phyloP scores from a whole-genome alignment of 495 filamentous ascomycete genomes.

The Penicillium pulvis region DNA sequence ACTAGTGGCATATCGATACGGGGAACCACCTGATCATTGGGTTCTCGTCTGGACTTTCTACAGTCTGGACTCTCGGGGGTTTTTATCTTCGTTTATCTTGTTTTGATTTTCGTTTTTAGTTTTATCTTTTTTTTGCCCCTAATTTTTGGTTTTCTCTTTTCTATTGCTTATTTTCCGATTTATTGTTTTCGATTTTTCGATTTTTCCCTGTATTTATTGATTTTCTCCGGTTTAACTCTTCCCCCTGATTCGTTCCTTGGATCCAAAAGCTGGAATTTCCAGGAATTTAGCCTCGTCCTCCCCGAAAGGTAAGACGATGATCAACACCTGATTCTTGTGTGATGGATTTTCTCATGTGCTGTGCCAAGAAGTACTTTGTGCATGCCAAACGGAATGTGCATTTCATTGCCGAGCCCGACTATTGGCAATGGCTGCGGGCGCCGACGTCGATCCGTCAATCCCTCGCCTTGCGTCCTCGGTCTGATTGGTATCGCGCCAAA shows the following conservation, averaged over 20 bases:
- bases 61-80: not conserved
- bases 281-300: not conserved
- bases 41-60: not conserved
- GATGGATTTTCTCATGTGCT: not conserved
- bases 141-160: too few relatives aligned
- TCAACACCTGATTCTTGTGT: too few relatives aligned
- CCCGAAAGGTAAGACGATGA: too few relatives aligned
- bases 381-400: conserved; percentile 32
- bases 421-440: conserved; percentile 48
- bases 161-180: too few relatives aligned
- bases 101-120: not conserved
- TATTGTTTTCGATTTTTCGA: too few relatives aligned
- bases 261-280: not conserved
- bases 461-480: conserved; percentile 34
- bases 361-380: conserved; percentile 17
- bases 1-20: not conserved
- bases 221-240: too few relatives aligned
- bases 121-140: too few relatives aligned
- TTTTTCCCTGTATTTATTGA: not conserved
- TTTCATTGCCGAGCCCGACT: conserved; percentile 39
- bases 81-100: not conserved
- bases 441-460: conserved; percentile 47
- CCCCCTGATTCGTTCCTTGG: too few relatives aligned
- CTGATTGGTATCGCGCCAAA: conserved; percentile 32
- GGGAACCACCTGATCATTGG: not conserved